Evolutionary conservation across 108 stramenopile genomes (phyloP), one percentile per base, ranked within the genome.

Genomic region (Pseudonitzschia multiseries): DNA sequence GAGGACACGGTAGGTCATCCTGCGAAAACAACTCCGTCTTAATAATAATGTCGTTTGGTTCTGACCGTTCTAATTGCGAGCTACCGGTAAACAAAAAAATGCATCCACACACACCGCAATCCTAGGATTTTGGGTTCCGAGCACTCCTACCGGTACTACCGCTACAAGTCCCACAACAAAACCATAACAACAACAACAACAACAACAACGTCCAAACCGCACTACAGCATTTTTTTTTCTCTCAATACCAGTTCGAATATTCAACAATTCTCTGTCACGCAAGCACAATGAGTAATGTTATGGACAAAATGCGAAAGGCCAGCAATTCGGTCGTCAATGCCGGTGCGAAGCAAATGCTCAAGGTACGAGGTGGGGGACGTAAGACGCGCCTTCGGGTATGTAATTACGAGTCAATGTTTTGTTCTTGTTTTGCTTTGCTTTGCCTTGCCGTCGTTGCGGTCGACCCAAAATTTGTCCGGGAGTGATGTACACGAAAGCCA

Each of bases 281-380:
- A 24, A 56, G 24, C 26, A 83, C 36, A 28, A 79, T 79, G 76
- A 77, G 69, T 5, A 48, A 48, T 43, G 75, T 79, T 46, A 71
- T 86, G 57, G 85, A 86, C 33, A 78, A 76, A 57, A 33, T 87
- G 42, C 81, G 81, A 59, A 83, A 79, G 77, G 86, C 86, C 6
- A 64, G 78, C 65, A 87, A 81, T 50, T 52, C 71, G 56, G 81
- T 94, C 54, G 86, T 87, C 8, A 89, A 91, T 74, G 82, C 89
- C 15, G 93, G 91, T 56, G 93, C 93, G 77, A 94, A 94, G 69
- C 85, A 87, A 15, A 92, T 94, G 91, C 89, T 94, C 74, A 94
- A 94, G 90, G 93, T 92, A 51, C 54, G 93, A 14, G 12, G 12
- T 70, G 21, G 18, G 2, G 46, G 46, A 48, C 46, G 46, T 1